Conservation (phyloP, 495 filamentous ascomycete species). For the Podospora anserina region DNA sequence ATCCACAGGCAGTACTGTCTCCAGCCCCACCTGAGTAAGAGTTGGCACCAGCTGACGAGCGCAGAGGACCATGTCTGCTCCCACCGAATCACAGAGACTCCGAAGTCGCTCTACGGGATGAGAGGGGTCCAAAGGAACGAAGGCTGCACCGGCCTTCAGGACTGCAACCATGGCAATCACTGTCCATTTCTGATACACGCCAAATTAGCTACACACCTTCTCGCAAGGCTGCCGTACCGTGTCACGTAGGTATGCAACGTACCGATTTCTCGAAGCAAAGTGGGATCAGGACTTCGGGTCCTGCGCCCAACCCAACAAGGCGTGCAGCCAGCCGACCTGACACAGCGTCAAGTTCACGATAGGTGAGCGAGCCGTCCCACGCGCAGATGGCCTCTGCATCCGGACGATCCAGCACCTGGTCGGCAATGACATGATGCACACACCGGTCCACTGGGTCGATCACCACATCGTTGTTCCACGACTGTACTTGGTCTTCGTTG, state of each 20-base stretch:
- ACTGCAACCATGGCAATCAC: conserved; percentile 52
- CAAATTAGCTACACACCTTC: not conserved
- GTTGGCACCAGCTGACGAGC: conserved; percentile 17
- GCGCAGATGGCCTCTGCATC: conserved; percentile 27
- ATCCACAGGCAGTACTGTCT: conserved; percentile 19
- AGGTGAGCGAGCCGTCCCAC: conserved; percentile 58
- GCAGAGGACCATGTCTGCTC: conserved; percentile 38
- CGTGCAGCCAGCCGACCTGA: conserved; percentile 44
- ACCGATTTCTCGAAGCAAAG: conserved; percentile 58
- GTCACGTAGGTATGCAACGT: conserved; percentile 32
- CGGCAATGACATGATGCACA: conserved; percentile 30
- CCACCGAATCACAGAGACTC: conserved; percentile 40
- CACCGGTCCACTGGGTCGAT: conserved; percentile 24
- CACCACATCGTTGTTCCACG: conserved; percentile 20
- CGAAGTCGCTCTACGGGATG: conserved; percentile 51
- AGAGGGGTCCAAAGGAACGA: conserved; percentile 54
- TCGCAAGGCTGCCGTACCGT: not conserved
- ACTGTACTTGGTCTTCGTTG: conserved; percentile 18
- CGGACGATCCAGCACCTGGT: conserved; percentile 16
- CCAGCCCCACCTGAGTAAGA: conserved; percentile 6
- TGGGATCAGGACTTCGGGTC: conserved; percentile 51
- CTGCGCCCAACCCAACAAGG: conserved; percentile 45
- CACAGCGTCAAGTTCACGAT: conserved; percentile 46
- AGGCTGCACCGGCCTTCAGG: conserved; percentile 53
- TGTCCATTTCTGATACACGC: conserved; percentile 37